phyloP scores from a whole-genome alignment of 805 yeast genomes.

The Sungouiella blattae region DNA sequence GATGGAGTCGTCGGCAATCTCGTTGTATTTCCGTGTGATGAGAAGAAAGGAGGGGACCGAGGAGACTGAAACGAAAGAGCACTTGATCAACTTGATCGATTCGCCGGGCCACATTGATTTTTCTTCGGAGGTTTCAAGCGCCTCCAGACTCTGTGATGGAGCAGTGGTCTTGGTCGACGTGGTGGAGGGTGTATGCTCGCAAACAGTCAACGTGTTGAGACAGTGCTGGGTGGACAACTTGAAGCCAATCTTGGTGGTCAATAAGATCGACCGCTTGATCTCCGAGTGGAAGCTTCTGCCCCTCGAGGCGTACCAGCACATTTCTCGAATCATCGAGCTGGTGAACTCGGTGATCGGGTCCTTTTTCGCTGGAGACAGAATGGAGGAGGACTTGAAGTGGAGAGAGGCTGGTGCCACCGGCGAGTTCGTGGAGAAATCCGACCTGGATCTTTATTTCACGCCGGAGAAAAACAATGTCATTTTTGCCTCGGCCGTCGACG shows the following conservation, averaged over 20 bases:
- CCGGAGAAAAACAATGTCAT: conserved; percentile 88
- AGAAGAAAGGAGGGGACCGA: conserved; percentile 30
- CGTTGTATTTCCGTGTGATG: conserved; percentile 79
- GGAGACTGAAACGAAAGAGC: conserved; percentile 56
- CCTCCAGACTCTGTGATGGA: conserved; percentile 94
- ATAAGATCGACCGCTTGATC: conserved; percentile 85
- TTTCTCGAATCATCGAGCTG: conserved; percentile 79
- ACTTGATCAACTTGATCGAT: conserved; percentile 86
- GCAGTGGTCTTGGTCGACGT: conserved; percentile 94
- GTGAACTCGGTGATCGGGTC: conserved; percentile 94
- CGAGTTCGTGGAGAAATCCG: conserved; percentile 71
- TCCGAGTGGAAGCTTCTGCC: conserved; percentile 81
- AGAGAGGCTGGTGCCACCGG: conserved; percentile 57
- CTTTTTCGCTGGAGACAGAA: conserved; percentile 87
- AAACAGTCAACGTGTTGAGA: conserved; percentile 88
- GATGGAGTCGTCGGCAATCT: conserved; percentile 95
- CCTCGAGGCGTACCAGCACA: conserved; percentile 77
- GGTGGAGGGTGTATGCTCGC: conserved; percentile 98
- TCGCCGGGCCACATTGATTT: conserved; percentile 99
- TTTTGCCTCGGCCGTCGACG: conserved; percentile 89
- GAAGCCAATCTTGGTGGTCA: conserved; percentile 82
- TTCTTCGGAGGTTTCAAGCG: conserved; percentile 92
- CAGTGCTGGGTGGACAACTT: conserved; percentile 94
- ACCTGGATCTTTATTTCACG: conserved; percentile 77
- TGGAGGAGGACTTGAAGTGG: conserved; percentile 80